These are phyloP conservation scores for Jatropha podagrica DNA, from an alignment of 441 rosid genomes.

Conservation along the genomic window DNA sequence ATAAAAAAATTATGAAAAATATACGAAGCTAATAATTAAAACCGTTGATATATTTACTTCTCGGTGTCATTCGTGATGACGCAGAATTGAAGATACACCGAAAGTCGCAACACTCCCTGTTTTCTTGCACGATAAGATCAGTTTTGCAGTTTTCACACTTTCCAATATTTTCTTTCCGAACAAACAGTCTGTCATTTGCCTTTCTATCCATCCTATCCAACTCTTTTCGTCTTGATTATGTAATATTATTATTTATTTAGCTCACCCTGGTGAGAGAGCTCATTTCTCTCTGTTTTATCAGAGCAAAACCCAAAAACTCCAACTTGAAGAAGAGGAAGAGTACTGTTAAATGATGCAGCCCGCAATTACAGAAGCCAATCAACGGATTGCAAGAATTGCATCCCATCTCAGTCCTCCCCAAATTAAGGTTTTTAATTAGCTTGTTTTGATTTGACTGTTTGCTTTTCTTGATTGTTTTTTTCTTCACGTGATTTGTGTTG, in stretches of 20 bases:
- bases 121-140: neutral
- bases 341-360: neutral
- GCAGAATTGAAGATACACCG: neutral
- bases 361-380: constrained; percentile 36
- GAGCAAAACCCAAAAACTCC: neutral
- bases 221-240: neutral
- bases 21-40: too few species aligned
- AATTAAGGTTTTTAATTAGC: constrained; percentile 34
- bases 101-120: neutral
- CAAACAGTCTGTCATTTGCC: neutral
- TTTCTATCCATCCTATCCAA: neutral
- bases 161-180: constrained; percentile 6
- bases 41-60: too few species aligned
- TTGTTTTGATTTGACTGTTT: neutral
- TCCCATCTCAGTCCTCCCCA: constrained; percentile 64
- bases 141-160: constrained; percentile 5
- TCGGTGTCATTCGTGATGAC: neutral
- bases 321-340: neutral
- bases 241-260: too few species aligned
- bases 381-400: constrained; percentile 67
- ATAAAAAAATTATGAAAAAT: too few species aligned
- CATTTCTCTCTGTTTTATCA: neutral
- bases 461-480: neutral
- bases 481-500: neutral
- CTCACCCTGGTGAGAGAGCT: too few species aligned